Conservation (phyloP, 2,329 filamentous ascomycete genomes). For the Thielaviopsis musarum region DNA sequence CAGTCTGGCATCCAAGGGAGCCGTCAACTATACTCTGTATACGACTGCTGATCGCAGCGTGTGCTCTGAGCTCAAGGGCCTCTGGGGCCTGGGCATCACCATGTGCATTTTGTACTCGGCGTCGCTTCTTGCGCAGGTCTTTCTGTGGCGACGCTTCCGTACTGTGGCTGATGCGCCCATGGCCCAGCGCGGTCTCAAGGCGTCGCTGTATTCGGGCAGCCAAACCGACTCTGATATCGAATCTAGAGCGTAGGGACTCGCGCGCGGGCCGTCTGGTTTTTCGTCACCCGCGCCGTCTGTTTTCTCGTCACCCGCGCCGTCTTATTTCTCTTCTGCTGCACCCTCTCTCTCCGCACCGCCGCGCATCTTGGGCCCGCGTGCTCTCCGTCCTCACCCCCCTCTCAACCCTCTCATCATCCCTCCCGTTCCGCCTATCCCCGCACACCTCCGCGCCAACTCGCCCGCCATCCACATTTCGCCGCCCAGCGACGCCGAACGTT, state of each 20-base stretch:
- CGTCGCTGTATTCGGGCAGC: neutral
- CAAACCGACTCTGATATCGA: neutral
- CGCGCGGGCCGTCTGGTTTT: neutral
- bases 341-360: neutral
- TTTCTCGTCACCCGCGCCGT: neutral
- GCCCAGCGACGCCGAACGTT: neutral
- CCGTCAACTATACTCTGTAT: slow-evolving; percentile 28
- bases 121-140: slow-evolving; percentile 38
- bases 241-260: slow-evolving; percentile 5
- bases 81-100: slow-evolving; percentile 74
- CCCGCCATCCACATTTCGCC: neutral
- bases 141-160: slow-evolving; percentile 39
- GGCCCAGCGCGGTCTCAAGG: neutral
- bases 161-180: neutral
- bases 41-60: slow-evolving; percentile 39
- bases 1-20: neutral
- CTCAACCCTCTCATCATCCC: slow-evolving; percentile 7
- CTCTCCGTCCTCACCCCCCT: neutral
- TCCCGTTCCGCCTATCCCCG: slow-evolving; percentile 7
- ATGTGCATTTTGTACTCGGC: slow-evolving; percentile 57
- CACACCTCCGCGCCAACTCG: neutral
- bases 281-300: neutral
- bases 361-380: slow-evolving; percentile 6
- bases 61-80: slow-evolving; percentile 70
- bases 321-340: neutral